Conservation (phyloP, 768 basidiomycete species). For the Phylloporus sp. region DNA sequence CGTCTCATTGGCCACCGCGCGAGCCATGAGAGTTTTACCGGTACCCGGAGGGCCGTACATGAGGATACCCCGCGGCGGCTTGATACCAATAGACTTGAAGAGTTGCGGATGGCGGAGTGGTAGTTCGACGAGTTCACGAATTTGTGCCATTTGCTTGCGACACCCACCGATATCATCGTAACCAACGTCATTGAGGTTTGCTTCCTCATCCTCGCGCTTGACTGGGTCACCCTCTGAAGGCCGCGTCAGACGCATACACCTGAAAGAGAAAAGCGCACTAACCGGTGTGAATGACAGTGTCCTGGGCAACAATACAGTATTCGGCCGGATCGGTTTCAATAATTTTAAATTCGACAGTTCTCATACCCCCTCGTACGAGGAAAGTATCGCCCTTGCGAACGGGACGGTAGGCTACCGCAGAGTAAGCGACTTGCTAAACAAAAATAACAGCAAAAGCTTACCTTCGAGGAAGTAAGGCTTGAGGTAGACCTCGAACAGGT, state of each 20-base stretch:
- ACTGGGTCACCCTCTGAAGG: slow-evolving; percentile 90
- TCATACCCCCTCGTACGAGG: slow-evolving; percentile 97
- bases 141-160: slow-evolving; percentile 99
- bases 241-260: slow-evolving; percentile 2
- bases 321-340: slow-evolving; percentile 98
- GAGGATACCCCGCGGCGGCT: slow-evolving; percentile 96
- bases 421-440: background rate
- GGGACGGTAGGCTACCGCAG: slow-evolving; percentile 73
- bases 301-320: slow-evolving; percentile 98
- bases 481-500: slow-evolving; percentile 97
- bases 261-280: background rate
- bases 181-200: slow-evolving; percentile 92
- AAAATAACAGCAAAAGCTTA: slow-evolving; percentile 23
- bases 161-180: slow-evolving; percentile 99
- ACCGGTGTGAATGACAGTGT: slow-evolving; percentile 95
- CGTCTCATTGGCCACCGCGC: slow-evolving; percentile 98
- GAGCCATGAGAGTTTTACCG: slow-evolving; percentile 99
- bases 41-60: slow-evolving; percentile 99
- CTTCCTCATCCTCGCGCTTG: slow-evolving; percentile 98
- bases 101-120: slow-evolving; percentile 97
- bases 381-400: slow-evolving; percentile 98
- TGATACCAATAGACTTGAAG: slow-evolving; percentile 99
- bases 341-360: slow-evolving; percentile 98
- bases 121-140: slow-evolving; percentile 97
- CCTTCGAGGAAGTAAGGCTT: slow-evolving; percentile 99